These are phyloP conservation scores for Suillus subalutaceus DNA, from an alignment of 768 basidiomycete species.

Conservation along the genomic window DNA sequence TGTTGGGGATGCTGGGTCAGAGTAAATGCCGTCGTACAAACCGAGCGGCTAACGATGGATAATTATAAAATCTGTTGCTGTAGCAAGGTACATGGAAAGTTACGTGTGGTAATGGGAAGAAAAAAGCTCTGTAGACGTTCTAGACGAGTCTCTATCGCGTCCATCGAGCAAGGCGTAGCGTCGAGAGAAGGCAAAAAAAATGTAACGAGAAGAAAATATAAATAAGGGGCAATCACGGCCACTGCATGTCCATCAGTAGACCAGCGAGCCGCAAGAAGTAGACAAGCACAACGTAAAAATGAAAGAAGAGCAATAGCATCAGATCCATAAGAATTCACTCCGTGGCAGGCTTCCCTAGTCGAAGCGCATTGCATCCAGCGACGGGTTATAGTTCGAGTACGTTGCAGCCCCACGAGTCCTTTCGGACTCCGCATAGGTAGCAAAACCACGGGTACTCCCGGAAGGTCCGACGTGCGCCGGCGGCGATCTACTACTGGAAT, in stretches of 20 bases:
- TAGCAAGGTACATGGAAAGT: neutral
- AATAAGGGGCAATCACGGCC: neutral
- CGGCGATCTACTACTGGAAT: constrained; percentile 20
- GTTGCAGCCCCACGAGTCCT: constrained; percentile 25
- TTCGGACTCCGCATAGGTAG: constrained; percentile 27
- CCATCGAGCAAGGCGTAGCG: neutral
- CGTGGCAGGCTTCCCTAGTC: constrained; percentile 13
- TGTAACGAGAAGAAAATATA: neutral
- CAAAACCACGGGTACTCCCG: constrained; percentile 14
- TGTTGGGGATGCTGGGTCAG: neutral
- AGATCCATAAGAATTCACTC: constrained; percentile 6
- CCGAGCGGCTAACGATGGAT: neutral
- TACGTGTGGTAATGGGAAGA: neutral
- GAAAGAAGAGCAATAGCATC: neutral
- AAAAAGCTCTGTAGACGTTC: constrained; percentile 4
- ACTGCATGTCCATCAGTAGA: constrained; percentile 7
- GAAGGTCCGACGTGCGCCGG: constrained; percentile 20
- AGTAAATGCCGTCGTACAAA: neutral
- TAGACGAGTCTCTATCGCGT: constrained; percentile 4
- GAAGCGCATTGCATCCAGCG: constrained; percentile 29
- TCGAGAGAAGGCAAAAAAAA: neutral
- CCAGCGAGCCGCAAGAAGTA: constrained; percentile 4
- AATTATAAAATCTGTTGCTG: neutral
- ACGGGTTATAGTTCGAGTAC: constrained; percentile 25
- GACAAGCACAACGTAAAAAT: neutral